phyloP scores from a whole-genome alignment of 805 yeast species.

The Metschnikowia bowlesiae region DNA sequence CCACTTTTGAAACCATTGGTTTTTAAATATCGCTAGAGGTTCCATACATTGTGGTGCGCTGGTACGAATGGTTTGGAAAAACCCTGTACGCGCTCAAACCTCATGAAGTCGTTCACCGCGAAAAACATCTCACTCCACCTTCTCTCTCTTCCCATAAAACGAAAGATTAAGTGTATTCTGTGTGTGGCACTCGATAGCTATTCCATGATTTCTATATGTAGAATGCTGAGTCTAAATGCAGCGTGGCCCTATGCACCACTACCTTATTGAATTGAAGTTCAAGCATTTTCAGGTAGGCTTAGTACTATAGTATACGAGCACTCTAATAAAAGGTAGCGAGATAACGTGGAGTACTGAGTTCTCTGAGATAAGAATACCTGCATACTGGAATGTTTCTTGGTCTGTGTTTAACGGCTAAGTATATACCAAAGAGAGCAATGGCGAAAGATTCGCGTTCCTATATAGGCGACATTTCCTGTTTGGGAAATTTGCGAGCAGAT shows the following conservation, averaged over 20 bases:
- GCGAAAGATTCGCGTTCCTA: not conserved
- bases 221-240: too few species aligned
- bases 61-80: too few species aligned
- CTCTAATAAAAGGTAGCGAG: not conserved
- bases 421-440: not conserved
- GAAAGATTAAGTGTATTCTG: not conserved
- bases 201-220: too few species aligned
- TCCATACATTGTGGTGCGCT: too few species aligned
- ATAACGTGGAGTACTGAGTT: not conserved
- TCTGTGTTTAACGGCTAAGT: too few species aligned
- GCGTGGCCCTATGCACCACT: not conserved
- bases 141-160: not conserved
- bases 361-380: not conserved
- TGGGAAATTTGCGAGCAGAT: not conserved
- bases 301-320: not conserved
- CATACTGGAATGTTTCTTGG: too few species aligned
- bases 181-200: too few species aligned
- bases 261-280: not conserved
- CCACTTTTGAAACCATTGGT: too few species aligned
- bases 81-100: not conserved
- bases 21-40: too few species aligned
- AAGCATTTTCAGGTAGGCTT: not conserved
- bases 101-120: not conserved
- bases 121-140: not conserved
- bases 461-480: not conserved